Evolutionary conservation across 805 yeast genomes (phyloP), one percentile per base, ranked within the genome.

Genomic region (Nakazawaea laoshanensis): DNA sequence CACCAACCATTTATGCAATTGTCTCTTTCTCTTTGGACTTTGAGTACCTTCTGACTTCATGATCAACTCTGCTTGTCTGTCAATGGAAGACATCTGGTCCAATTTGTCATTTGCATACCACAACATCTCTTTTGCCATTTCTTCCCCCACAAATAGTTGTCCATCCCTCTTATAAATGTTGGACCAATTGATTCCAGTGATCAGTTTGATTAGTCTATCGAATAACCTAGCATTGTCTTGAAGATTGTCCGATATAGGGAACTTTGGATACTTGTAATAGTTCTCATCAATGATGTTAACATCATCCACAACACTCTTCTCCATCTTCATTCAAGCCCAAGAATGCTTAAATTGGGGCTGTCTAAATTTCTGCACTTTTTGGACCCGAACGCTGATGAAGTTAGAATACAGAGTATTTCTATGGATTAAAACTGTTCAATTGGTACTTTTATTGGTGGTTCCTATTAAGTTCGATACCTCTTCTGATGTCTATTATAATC

Each of bases 391-490:
- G n/a, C n/a, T n/a, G n/a, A n/a, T n/a, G n/a, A n/a, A n/a, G n/a
- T n/a, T n/a, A n/a, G n/a, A n/a, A n/a, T n/a, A n/a, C 32, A 32
- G 20, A 32, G 52, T 20, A 38, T 36, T 48, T 11, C 63, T 62
- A 30, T 14, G 50, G 6, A 34, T 64, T 23, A 67, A 69, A 41
- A n/a, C 35, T 7, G 27, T 56, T 3, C 74, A 71, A 39, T 32
- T 63, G 6, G 20, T 43, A 3, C 50, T 70, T 3, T 47, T 70
- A 2, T 52, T 46, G 37, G 45, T 52, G 19, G 55, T 62, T 4
- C 75, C 76, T 2, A 33, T 45, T 4, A 69, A 59, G 39, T 72
- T 72, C 41, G 79, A 72, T 43, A 60, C 67, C 5, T 70, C 76
- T 3, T 53, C 73, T 0, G 41, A 48, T 11, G 42, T 5, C 17